phyloP scores from a whole-genome alignment of 345 rosid species.

The Raphanus sativus region DNA sequence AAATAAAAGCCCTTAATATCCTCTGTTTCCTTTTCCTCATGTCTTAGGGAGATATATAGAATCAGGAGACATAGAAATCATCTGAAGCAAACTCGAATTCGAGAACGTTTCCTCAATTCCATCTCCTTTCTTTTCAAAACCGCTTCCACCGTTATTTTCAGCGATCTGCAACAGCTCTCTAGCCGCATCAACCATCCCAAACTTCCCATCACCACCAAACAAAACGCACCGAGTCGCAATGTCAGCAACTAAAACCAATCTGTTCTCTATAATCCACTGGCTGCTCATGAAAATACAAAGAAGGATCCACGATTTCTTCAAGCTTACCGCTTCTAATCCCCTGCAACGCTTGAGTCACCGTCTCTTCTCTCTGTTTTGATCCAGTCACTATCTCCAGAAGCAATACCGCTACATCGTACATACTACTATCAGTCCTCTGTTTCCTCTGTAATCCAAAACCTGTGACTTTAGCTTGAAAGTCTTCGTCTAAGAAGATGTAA shows the following conservation, averaged over 20 bases:
- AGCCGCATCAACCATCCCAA: conserved; percentile 72
- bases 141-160: conserved; percentile 43
- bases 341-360: conserved; percentile 49
- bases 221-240: conserved; percentile 71
- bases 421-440: conserved; percentile 42
- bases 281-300: conserved; percentile 65
- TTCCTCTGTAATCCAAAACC: conserved; percentile 58
- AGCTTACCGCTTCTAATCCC: conserved; percentile 59
- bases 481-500: conserved; percentile 59
- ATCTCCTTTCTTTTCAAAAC: conserved; percentile 50
- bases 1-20: not conserved
- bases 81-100: conserved; percentile 83
- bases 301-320: conserved; percentile 72
- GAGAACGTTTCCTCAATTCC: conserved; percentile 82
- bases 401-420: conserved; percentile 63
- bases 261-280: conserved; percentile 52
- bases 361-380: conserved; percentile 41
- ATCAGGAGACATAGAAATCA: conserved; percentile 92
- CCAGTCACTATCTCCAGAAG: conserved; percentile 77
- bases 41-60: conserved; percentile 46
- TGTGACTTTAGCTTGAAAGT: conserved; percentile 54
- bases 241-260: conserved; percentile 66
- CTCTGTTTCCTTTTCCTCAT: not conserved
- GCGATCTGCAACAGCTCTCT: conserved; percentile 62
- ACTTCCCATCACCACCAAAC: conserved; percentile 73